Conservation (phyloP, 2,329 filamentous ascomycete species). For the Exophiala spinifera region DNA sequence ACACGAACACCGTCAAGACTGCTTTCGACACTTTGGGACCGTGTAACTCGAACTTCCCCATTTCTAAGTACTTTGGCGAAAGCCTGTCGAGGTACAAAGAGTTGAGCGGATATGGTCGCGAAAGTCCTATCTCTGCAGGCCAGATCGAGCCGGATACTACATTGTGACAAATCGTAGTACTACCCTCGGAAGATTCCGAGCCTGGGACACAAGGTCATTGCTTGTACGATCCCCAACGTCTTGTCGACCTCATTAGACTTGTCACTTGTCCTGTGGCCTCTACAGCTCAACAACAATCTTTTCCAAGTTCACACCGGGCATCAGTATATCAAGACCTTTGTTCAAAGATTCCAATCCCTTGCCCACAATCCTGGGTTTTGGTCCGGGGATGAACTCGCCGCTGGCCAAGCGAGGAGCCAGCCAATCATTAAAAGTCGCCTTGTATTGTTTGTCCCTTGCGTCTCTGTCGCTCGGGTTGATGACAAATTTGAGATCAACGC, state of each 20-base stretch:
- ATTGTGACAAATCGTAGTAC: neutral
- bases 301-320: constrained; percentile 9
- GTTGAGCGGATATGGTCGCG: neutral
- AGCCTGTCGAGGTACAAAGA: neutral
- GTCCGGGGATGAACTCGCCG: constrained; percentile 3
- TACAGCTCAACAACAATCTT: constrained; percentile 13
- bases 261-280: neutral
- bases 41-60: neutral
- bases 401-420: constrained; percentile 5
- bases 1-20: neutral
- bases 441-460: neutral
- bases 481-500: constrained; percentile 21
- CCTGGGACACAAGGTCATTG: too few relatives aligned
- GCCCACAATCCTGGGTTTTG: neutral
- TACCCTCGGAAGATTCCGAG: too few relatives aligned
- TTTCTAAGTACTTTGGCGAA: constrained; percentile 6
- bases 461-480: neutral
- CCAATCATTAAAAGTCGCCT: constrained; percentile 6
- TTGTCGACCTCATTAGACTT: too few relatives aligned
- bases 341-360: constrained; percentile 5
- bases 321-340: constrained; percentile 8
- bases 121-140: neutral
- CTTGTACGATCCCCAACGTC: too few relatives aligned
- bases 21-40: neutral
- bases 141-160: constrained; percentile 4